Evolutionary conservation across 805 yeast species (phyloP).

Genomic region (Ogataea trehalophila): DNA sequence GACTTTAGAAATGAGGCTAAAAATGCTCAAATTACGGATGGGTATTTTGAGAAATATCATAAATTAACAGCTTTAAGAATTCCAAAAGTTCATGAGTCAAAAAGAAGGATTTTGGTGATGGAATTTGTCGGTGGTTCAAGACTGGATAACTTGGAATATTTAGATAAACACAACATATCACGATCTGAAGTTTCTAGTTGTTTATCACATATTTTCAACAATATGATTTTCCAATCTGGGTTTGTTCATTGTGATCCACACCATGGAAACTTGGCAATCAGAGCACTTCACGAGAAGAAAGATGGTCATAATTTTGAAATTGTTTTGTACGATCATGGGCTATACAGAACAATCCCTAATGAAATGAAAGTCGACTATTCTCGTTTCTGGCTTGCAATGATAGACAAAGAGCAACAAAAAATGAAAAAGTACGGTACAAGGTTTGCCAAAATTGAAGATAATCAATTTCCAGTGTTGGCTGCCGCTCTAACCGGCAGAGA

Average conservation of each 20-base stretch:
- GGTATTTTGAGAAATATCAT: constrained; percentile 55
- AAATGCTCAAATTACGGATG: constrained; percentile 68
- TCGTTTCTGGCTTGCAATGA: constrained; percentile 84
- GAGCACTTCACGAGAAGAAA: constrained; percentile 34
- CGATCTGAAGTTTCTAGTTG: constrained; percentile 79
- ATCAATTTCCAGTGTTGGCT: constrained; percentile 77
- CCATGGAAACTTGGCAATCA: constrained; percentile 91
- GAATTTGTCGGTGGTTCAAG: constrained; percentile 80
- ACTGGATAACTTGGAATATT: constrained; percentile 66
- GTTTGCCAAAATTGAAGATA: constrained; percentile 74
- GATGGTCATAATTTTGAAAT: constrained; percentile 78
- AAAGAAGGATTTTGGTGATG: constrained; percentile 76
- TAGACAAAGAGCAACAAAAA: constrained; percentile 59
- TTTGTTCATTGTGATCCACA: constrained; percentile 98
- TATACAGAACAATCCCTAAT: constrained; percentile 79
- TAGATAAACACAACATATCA: constrained; percentile 60
- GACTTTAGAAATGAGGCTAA: constrained; percentile 83
- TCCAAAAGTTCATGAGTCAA: constrained; percentile 66
- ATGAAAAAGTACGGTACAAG: constrained; percentile 73
- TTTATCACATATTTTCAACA: constrained; percentile 84
- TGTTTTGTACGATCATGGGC: constrained; percentile 89
- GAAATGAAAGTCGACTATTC: constrained; percentile 79
- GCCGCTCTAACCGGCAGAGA: constrained; percentile 96
- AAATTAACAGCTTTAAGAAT: constrained; percentile 70
- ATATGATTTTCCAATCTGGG: constrained; percentile 91